Base-by-base conservation (phyloP, 2,329 filamentous ascomycete species). In the Dothidotthia symphoricarpi region DNA sequence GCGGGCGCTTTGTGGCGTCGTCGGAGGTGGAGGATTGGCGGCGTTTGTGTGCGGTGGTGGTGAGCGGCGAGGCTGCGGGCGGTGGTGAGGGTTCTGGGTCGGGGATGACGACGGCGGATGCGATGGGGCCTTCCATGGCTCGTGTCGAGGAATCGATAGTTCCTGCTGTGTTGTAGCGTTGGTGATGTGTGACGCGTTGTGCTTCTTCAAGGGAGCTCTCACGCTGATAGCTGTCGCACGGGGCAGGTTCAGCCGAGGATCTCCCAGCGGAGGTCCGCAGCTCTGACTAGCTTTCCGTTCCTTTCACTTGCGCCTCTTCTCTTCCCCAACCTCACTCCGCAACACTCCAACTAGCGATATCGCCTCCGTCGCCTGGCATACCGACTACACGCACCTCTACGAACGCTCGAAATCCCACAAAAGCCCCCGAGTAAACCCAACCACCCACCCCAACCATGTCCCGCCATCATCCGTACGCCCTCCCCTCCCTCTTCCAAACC, bases 381-480 rank as follows among this genome's bases (percentile, higher is more conserved):
- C n/a, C n/a, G n/a, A n/a, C n/a, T n/a, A n/a, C n/a, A n/a, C n/a
- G n/a, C n/a, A n/a, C n/a, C n/a, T n/a, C n/a, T n/a, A n/a, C n/a
- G n/a, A n/a, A n/a, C n/a, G n/a, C n/a, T n/a, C n/a, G n/a, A n/a
- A n/a, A n/a, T n/a, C n/a, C n/a, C n/a, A n/a, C n/a, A n/a, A n/a
- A n/a, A n/a, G n/a, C n/a, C n/a, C n/a, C n/a, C n/a, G 19, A 5
- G 9, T 22, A 22, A 5, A 22, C 19, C 19, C 35, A 19, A 25
- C 13, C 24, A 38, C 31, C 14, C 16, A 22, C 25, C 34, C 32
- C 16, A 22, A 76, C 24, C 64, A 94, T 94, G 88, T 95, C 88
- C 64, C 88, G 88, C 74, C 88, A 95, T 78, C 88, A 96, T 69
- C 90, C 90, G 84, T 86, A 76, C 75, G 81, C 75, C 33, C 24